Base-by-base conservation (phyloP, 495 filamentous ascomycete genomes). In the Daldinia loculata region DNA sequence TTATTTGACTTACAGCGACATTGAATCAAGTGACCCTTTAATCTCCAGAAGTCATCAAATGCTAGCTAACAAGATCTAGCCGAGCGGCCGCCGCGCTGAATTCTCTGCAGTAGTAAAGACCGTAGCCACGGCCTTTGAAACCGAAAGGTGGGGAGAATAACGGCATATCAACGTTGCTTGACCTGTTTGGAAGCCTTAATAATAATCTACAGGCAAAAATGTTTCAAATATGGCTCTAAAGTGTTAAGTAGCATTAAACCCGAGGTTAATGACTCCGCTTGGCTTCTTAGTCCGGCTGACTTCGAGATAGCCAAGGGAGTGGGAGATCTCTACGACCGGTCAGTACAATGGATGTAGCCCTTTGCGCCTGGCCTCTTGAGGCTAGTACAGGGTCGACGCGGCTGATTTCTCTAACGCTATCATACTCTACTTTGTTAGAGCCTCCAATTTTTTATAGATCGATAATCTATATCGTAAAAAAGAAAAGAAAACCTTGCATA, bases 1-100 rank as follows among this genome's bases (percentile, higher is more conserved):
- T 17, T 66, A 19, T 24, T 45, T 66, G 48, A 69, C 61, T 26
- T 60, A 63, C 61, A 73, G 32, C 17, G 4, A 41, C 24, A 27
- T 62, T 53, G n/a, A 19, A 60, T 69, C 70, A 69, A 69, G 70
- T 73, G 57, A 73, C 53, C 41, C 57, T 32, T 43, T 50, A 66
- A 61, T 53, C 29, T 68, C 39, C 27, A 66, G 55, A 55, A 62
- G n/a, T 29, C 51, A 32, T 19, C 17, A 34, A 56, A 52, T 50
- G 22, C 32, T 58, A 24, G 30, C 53, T 26, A n/a, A 15, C 29
- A 63, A 55, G 32, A 41, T 63, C 41, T 52, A 39, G 15, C 4
- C 61, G 17, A 24, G n/a, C 22, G 14, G 41, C 51, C 62, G 56
- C 41, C 11, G 30, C 29, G 29, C 15, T 56, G 58, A 36, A 24